A percentile compares a stretch with the other conserved stretches of the same genome.
Conservation (phyloP, 306 rosid genomes). For the Casuarina cunninghamiana region DNA sequence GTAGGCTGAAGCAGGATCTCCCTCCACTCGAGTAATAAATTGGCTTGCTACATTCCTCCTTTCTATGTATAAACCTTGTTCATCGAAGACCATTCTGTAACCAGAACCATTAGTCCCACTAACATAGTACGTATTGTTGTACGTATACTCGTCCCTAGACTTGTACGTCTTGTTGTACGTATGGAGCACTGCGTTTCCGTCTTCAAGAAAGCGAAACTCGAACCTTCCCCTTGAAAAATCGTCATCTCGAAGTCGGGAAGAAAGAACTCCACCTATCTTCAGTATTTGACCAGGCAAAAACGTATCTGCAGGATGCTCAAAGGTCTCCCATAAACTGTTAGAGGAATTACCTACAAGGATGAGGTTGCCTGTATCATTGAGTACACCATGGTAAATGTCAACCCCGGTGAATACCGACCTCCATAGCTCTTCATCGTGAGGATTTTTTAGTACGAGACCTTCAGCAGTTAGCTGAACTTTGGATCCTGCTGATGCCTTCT, state of each 20-base stretch:
- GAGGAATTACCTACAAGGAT: slow-evolving; percentile 19
- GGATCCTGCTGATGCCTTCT: slow-evolving; percentile 40
- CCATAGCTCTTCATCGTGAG: slow-evolving; percentile 33
- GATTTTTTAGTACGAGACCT: slow-evolving; percentile 25
- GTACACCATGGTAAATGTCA: slow-evolving; percentile 17
- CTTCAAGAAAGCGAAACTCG: not conserved
- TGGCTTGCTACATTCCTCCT: not conserved
- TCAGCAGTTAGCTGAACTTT: slow-evolving; percentile 31
- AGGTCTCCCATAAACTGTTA: slow-evolving; percentile 46
- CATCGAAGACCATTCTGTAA: slow-evolving; percentile 31
- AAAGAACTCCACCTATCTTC: slow-evolving; percentile 27
- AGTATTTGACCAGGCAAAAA: slow-evolving; percentile 49
- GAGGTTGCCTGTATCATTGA: slow-evolving; percentile 49
- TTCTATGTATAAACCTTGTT: slow-evolving; percentile 34
- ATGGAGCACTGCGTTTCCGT: slow-evolving; percentile 11
- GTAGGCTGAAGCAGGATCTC: not conserved
- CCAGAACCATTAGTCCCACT: not conserved
- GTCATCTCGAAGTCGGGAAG: slow-evolving; percentile 22
- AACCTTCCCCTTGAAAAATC: slow-evolving; percentile 43
- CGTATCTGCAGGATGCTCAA: slow-evolving; percentile 40
- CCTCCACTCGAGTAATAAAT: too few relatives aligned
- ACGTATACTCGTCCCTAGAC: not conserved
- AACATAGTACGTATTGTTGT: slow-evolving; percentile 28
- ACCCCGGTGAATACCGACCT: not conserved
- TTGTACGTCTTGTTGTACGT: slow-evolving; percentile 31